Evolutionary conservation across 106 monocot genomes (phyloP).

Genomic region (Posidonia australis): DNA sequence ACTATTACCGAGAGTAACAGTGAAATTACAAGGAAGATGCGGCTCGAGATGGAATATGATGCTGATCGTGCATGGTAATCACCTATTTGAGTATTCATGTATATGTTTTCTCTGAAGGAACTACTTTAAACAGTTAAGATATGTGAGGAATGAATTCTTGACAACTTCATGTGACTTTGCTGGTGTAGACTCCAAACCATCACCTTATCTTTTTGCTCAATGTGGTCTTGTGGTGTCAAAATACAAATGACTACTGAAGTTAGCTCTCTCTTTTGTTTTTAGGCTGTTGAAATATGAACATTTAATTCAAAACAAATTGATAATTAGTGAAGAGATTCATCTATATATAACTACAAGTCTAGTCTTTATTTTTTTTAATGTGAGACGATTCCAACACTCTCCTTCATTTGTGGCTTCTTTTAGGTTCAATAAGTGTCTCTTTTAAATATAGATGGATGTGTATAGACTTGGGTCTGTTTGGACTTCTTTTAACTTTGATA

Average conservation of each 20-base stretch:
- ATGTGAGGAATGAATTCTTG: background rate
- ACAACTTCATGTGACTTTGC: background rate
- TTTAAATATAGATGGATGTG: too few species aligned
- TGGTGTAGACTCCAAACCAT: background rate
- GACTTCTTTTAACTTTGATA: too few species aligned
- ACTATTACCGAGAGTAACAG: conserved; percentile 21
- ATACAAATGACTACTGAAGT: background rate
- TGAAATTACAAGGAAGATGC: conserved; percentile 83
- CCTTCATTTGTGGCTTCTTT: too few species aligned
- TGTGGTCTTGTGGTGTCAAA: background rate
- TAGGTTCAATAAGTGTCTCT: too few species aligned
- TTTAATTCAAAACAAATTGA: too few species aligned
- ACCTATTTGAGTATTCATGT: background rate
- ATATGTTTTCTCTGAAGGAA: background rate
- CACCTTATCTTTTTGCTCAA: background rate
- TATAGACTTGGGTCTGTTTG: too few species aligned
- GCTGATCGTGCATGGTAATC: conserved; percentile 89
- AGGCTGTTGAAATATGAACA: too few species aligned
- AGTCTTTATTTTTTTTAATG: too few species aligned
- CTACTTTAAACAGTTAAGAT: background rate
- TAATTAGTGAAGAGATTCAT: too few species aligned
- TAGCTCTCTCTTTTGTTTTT: background rate
- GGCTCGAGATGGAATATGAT: conserved; percentile 78
- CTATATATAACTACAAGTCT: too few species aligned
- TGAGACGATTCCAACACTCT: too few species aligned